Conservation (phyloP, 257 asterid genomes). For the Solanum piurae region DNA sequence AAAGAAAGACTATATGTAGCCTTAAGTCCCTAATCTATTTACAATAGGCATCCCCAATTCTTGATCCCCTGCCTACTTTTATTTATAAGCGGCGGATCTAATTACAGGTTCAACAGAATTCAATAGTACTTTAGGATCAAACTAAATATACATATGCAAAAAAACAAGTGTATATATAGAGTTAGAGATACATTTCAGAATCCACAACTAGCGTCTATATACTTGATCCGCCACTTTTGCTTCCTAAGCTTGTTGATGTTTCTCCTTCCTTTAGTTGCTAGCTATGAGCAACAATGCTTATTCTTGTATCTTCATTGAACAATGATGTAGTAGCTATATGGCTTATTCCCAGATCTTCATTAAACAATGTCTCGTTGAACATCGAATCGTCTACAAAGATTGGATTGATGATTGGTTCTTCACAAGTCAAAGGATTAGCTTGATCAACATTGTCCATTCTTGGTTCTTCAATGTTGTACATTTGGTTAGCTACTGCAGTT, state of each 20-base stretch:
- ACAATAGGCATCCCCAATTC: slow-evolving; percentile 22
- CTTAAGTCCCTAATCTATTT: neutral
- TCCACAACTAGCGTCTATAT: slow-evolving; percentile 16
- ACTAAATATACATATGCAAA: neutral
- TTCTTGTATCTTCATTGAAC: neutral
- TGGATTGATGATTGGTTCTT: neutral
- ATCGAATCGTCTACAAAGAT: neutral
- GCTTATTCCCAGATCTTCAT: neutral
- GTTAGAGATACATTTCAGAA: neutral
- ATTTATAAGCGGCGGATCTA: neutral
- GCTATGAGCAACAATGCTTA: slow-evolving; percentile 23
- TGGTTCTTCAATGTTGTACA: neutral
- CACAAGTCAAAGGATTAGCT: neutral
- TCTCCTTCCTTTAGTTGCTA: slow-evolving; percentile 1
- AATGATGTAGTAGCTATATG: neutral
- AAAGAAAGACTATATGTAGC: neutral
- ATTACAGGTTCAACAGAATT: neutral
- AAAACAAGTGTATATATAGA: neutral
- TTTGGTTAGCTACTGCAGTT: neutral
- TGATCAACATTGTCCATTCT: neutral
- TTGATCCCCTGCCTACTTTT: slow-evolving; percentile 23
- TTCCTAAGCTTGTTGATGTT: neutral
- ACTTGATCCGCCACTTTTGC: slow-evolving; percentile 14
- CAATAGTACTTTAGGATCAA: neutral
- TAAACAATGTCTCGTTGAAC: neutral